Base-by-base conservation (phyloP, 2,329 filamentous ascomycete genomes). In the Penicillium sp. region DNA sequence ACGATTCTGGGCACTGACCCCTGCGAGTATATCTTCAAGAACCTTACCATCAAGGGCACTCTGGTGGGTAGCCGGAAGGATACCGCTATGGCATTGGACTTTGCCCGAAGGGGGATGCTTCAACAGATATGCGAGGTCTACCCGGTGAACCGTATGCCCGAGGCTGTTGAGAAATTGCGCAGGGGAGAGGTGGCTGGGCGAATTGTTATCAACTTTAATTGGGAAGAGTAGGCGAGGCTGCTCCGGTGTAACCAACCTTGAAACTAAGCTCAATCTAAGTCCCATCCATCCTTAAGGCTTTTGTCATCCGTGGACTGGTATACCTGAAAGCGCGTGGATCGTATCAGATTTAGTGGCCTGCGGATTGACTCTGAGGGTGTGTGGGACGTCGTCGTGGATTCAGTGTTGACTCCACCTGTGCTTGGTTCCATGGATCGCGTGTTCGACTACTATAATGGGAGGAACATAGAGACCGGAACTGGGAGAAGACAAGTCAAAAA, bases 191-290 rank as follows among this genome's bases (percentile, higher is more conserved):
- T 84, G 43, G 78, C 80, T 7, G 81, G 81, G 1, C 68, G 81
- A 16, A 76, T 81, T 42, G 81, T 83, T 11, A 74, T 84, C 18
- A 78, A 83, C 61, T 84, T 84, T 59, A 81, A 83, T 31, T 60
- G 58, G 56, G 61, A 60, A 10, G 56, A 61, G 42, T 57, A 38
- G n/a, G 9, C 4, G n/a, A 21, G 16, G 13, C 24, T 47, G 21
- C 7, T 18, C 1, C 14, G 24, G 22, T 8, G 16, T 40, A 21
- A n/a, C 13, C 13, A n/a, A 5, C 11, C 32, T 10, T 11, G 8
- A 3, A 34, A 18, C 18, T 18, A 18, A 18, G 5, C 24, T 27
- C 24, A 5, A 27, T 27, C 1, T 4, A 27, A 27, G 5, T 27
- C 24, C 24, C 24, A 27, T 27, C 24, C 24, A 27, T 27, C 24